phyloP scores from a whole-genome alignment of 2,329 filamentous ascomycete species.

The Colletotrichum sp. region DNA sequence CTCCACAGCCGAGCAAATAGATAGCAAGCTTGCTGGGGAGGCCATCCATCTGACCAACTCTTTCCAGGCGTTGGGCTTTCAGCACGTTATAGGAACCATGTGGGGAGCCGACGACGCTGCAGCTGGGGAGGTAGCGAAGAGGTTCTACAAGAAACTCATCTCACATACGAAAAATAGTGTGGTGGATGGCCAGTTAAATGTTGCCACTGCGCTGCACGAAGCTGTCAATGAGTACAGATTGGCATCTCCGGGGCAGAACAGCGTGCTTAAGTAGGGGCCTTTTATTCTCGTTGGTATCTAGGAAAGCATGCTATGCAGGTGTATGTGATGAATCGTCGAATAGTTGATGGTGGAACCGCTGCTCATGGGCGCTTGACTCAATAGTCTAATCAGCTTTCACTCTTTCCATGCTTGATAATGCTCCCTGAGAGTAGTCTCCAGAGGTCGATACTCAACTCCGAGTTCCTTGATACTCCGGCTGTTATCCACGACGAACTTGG shows the following conservation, averaged over 20 bases:
- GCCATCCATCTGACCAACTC: background rate
- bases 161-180: accelerated
- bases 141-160: background rate
- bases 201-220: background rate
- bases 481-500: background rate
- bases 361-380: accelerated
- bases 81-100: background rate
- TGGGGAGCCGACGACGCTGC: background rate
- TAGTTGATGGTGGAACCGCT: background rate
- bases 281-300: background rate
- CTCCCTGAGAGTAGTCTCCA: background rate
- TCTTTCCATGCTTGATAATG: background rate
- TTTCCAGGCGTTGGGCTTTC: background rate
- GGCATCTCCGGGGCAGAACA: background rate
- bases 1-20: background rate
- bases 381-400: accelerated
- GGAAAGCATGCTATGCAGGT: background rate
- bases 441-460: background rate
- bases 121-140: background rate
- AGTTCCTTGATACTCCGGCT: background rate
- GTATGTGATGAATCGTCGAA: background rate
- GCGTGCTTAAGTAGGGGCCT: background rate
- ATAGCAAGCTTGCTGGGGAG: background rate
- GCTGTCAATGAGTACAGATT: background rate
- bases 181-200: background rate